Conservation (phyloP, 139 green algal genomes). For the Chlorella sp. region DNA sequence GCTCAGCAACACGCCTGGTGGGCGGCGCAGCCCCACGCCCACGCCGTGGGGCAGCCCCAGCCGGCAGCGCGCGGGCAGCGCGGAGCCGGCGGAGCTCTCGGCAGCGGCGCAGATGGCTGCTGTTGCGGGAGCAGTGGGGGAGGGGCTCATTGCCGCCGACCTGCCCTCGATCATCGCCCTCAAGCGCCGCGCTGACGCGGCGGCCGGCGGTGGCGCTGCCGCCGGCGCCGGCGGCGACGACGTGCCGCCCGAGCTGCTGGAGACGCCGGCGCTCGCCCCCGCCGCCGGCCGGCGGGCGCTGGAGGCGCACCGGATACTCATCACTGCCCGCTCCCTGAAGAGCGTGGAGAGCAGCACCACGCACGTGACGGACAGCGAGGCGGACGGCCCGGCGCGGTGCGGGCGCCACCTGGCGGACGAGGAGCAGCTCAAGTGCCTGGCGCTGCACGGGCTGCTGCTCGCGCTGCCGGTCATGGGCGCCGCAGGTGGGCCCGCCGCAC, state of each 20-base stretch:
- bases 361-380: not conserved
- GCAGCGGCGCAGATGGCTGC: constrained; percentile 28
- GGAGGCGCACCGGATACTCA: constrained; percentile 37
- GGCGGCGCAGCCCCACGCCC: constrained; percentile 24
- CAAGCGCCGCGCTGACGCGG: constrained; percentile 28
- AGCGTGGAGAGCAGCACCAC: constrained; percentile 13
- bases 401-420: no score
- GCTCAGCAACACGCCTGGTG: not conserved
- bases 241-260: constrained; percentile 18
- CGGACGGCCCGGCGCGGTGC: no score
- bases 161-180: constrained; percentile 49
- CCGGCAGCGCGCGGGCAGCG: not conserved
- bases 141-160: constrained; percentile 49
- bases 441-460: constrained; percentile 12
- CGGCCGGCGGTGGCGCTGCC: not conserved
- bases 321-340: constrained; percentile 32
- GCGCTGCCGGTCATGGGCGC: constrained; percentile 20
- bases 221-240: not conserved
- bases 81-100: not conserved
- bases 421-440: constrained; percentile 25
- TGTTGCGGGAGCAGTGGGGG: constrained; percentile 44
- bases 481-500: not conserved
- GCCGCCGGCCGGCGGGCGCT: constrained; percentile 15
- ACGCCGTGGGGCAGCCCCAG: constrained; percentile 14
- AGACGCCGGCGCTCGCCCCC: not conserved